Evolutionary conservation across 495 filamentous ascomycete species (phyloP).

Genomic region (Lophium mytilinum): DNA sequence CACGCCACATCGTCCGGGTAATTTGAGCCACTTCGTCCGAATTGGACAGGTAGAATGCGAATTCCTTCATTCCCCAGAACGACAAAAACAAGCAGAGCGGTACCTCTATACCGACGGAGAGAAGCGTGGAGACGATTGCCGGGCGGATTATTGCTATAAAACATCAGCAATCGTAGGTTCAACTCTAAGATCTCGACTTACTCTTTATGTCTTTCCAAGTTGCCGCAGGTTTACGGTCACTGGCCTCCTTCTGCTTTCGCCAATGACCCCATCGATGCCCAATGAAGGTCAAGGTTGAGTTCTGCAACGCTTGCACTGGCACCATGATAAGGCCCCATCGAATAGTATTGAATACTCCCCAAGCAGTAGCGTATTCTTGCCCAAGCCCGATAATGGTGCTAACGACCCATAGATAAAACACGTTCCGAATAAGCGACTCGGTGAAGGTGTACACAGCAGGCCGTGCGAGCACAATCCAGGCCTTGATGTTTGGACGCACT

Average conservation of each 20-base stretch:
- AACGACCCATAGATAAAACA: conserved; percentile 68
- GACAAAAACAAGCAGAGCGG: conserved; percentile 56
- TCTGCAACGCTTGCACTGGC: conserved; percentile 59
- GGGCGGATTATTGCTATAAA: conserved; percentile 43
- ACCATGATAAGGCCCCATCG: conserved; percentile 77
- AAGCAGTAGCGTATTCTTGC: conserved; percentile 59
- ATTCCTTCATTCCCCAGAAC: conserved; percentile 47
- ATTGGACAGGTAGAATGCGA: conserved; percentile 52
- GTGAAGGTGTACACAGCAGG: conserved; percentile 52
- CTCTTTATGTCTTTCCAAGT: conserved; percentile 33
- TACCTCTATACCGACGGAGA: conserved; percentile 52
- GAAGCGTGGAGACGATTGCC: conserved; percentile 43
- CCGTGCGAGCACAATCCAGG: conserved; percentile 43
- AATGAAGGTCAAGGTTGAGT: conserved; percentile 55
- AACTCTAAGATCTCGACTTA: not conserved
- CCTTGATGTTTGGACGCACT: conserved; percentile 34
- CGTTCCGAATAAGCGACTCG: conserved; percentile 61
- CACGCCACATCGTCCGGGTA: not conserved
- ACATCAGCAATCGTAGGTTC: not conserved
- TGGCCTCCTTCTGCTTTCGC: conserved; percentile 36
- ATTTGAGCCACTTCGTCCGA: conserved; percentile 44
- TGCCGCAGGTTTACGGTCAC: conserved; percentile 34
- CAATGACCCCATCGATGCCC: conserved; percentile 62
- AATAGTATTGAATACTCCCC: conserved; percentile 69
- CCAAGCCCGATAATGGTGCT: conserved; percentile 54